phyloP scores from a whole-genome alignment of 192 early-diverging fungal genomes.

The Coemansia reversa region DNA sequence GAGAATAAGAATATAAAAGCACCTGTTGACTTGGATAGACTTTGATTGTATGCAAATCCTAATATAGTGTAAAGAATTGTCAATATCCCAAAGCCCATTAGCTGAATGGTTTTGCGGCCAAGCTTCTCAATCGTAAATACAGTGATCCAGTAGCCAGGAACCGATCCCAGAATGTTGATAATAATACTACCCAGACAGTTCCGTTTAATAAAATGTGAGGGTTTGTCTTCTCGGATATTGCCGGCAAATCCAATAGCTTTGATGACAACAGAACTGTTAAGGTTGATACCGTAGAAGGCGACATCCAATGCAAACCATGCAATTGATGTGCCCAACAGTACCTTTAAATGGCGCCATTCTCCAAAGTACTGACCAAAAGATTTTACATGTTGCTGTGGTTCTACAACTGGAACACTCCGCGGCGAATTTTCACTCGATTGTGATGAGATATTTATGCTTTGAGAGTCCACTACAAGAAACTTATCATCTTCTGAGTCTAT shows the following conservation, averaged over 20 bases:
- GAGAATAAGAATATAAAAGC: conserved; percentile 68
- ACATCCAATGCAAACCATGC: conserved; percentile 54
- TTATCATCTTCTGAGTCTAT: too few species aligned
- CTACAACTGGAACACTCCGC: too few species aligned
- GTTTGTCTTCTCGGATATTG: conserved; percentile 30
- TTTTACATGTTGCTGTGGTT: too few species aligned
- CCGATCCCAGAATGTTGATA: conserved; percentile 78
- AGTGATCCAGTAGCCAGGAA: conserved; percentile 96
- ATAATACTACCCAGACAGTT: conserved; percentile 88
- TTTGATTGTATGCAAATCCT: conserved; percentile 70
- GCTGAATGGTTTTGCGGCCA: conserved; percentile 93
- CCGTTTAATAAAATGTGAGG: conserved; percentile 57
- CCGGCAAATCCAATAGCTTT: conserved; percentile 67
- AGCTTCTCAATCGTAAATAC: conserved; percentile 85
- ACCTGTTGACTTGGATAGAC: conserved; percentile 56
- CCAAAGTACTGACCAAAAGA: conserved; percentile 26
- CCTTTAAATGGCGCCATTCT: conserved; percentile 62
- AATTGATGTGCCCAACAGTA: conserved; percentile 73
- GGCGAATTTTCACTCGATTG: too few species aligned
- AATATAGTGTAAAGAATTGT: conserved; percentile 73
- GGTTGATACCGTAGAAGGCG: conserved; percentile 77
- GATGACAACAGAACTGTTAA: conserved; percentile 77
- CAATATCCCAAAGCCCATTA: conserved; percentile 81
- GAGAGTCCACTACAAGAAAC: too few species aligned
- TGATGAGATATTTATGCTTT: too few species aligned